Evolutionary conservation across 2,329 filamentous ascomycete genomes (phyloP).

Genomic region (Fonsecaea monophora): DNA sequence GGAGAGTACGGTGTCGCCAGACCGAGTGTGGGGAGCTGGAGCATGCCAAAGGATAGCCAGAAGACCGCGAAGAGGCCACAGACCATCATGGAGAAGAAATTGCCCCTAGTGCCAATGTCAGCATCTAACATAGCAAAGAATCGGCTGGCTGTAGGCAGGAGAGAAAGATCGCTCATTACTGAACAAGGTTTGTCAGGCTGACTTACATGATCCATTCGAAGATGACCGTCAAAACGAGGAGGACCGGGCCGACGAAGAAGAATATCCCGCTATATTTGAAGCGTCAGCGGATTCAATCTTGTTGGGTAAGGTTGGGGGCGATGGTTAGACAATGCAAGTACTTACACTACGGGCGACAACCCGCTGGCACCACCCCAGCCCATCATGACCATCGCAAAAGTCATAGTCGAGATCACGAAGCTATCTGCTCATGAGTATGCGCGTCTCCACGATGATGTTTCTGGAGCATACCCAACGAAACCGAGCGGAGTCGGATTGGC

Average conservation of each 20-base stretch:
- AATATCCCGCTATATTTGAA: slow-evolving; percentile 34
- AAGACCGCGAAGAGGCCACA: slow-evolving; percentile 38
- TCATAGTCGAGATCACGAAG: slow-evolving; percentile 39
- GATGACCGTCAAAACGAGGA: slow-evolving; percentile 36
- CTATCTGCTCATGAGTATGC: slow-evolving; percentile 21
- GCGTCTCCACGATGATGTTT: background rate
- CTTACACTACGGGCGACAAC: slow-evolving; percentile 37
- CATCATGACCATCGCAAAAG: slow-evolving; percentile 39
- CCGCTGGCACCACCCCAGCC: slow-evolving; percentile 38
- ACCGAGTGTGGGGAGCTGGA: slow-evolving; percentile 37
- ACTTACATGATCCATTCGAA: slow-evolving; percentile 39
- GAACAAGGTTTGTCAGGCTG: background rate
- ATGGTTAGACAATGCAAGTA: background rate
- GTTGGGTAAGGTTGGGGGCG: background rate
- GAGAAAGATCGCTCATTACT: background rate
- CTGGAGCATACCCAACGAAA: slow-evolving; percentile 34
- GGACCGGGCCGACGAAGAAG: slow-evolving; percentile 39
- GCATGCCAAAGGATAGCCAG: slow-evolving; percentile 39
- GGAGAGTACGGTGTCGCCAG: slow-evolving; percentile 35
- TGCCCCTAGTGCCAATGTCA: slow-evolving; percentile 18
- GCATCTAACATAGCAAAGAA: background rate
- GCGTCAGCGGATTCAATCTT: background rate
- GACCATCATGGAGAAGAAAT: slow-evolving; percentile 40
- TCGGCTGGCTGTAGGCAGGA: background rate
- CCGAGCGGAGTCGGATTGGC: slow-evolving; percentile 39